Base-by-base conservation (phyloP, 2,329 filamentous ascomycete species). In the Fusarium subglutinans region DNA sequence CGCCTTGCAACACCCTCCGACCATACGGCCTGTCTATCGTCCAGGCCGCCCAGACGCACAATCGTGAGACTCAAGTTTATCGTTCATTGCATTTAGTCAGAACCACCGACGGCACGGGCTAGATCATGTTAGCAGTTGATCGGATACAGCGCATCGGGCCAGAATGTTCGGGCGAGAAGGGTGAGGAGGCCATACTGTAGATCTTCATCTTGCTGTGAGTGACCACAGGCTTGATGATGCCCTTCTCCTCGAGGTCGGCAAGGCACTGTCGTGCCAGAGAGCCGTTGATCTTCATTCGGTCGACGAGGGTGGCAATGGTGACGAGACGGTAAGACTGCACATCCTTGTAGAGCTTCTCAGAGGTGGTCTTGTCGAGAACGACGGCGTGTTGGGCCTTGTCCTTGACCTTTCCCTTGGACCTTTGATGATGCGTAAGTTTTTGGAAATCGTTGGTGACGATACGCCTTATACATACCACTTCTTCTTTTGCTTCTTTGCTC, bases 361-460 rank as follows among this genome's bases (percentile, higher is more conserved):
- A 93, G 84, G 93, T 98, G 88, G 90, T 85, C 92, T 99, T 99
- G 91, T 99, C 96, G 88, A 99, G 94, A 84, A 98, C 90, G 87
- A 99, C 96, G 87, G 94, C 94, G 92, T 99, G 96, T 87, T 98
- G 93, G 88, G 96, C 96, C 95, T 99, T 99, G 92, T 99, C 96
- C 96, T 99, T 99, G 90, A 99, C 96, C 95, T 86, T 89, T 80
- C 83, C 82, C 82, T 85, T 85, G 72, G 84, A 85, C 77, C 77
- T 78, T 76, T 60, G 41, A 56, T 51, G 53, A 68, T 54, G 57
- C 65, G 70, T 56, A 66, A 78, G 55, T 76, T 75, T 71, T 65
- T 66, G 61, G 28, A 60, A 56, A 65, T 70, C 53, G 61, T 33
- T 64, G 59, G 68, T 63, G 64, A 70, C 54, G 58, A 47, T 57